Evolutionary conservation across 768 basidiomycete species (phyloP), one percentile per base, ranked within the genome.

Genomic region (Fistulinella prunicolor): DNA sequence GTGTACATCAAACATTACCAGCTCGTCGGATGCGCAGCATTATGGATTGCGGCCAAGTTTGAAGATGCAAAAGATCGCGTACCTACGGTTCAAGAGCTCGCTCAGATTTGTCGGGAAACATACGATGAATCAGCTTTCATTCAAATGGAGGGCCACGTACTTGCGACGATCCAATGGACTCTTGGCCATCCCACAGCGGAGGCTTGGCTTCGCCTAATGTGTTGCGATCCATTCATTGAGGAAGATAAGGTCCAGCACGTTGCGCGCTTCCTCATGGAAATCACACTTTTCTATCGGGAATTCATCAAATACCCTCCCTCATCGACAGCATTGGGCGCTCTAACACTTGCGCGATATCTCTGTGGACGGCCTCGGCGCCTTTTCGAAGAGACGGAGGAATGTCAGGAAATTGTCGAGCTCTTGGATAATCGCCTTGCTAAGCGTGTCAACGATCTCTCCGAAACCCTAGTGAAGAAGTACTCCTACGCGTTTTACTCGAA

Each of bases 1-100:
- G 96, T 99, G 51, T 97, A 93, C 73, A 92, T 92, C 76, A 98
- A 95, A 70, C 96, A 99, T 72, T 98, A 99, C 65, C 96, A 99
- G 62, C 88, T 99, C 49, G 95, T 98, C 47, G 96, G 96, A 17
- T 99, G 96, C 63, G 93, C 94, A 20, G 93, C 96, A 32, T 79
- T 99, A 12, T 99, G 96, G 96, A 97, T 98, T 58, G 96, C 96
- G 14, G 89, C 95, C 55, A 99, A 99, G 72, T 99, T 97, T 59
- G 96, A 99, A 71, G 96, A 99, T 63, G 89, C 94, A 20, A 98
- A 99, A 69, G 95, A 98, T 64, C 92, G 94, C 54, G 93, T 98
- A 13, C 96, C 96, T 10, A 90, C 93, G 1, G 89, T 97, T 6
- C 85, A 91, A 63, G 94, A 98, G 55, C 85, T 99, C 45, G 86